phyloP scores from a whole-genome alignment of 805 yeast species.

The Tetrapisispora namnaoensis region DNA sequence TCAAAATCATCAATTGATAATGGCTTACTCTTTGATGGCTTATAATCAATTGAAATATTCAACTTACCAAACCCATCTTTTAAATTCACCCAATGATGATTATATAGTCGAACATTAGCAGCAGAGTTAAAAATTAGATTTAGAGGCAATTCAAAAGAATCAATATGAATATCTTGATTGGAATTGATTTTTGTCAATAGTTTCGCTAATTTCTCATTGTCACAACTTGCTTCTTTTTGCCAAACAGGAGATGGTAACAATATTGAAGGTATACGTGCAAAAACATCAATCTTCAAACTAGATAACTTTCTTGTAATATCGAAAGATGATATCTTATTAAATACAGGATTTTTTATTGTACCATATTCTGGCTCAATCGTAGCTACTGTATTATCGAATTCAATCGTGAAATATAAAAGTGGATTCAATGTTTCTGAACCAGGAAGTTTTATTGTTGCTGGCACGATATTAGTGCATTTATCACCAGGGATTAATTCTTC shows the following conservation, averaged over 20 bases:
- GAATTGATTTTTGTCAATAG: constrained; percentile 28
- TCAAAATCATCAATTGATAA: constrained; percentile 85
- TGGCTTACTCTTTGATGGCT: constrained; percentile 52
- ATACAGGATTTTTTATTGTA: constrained; percentile 60
- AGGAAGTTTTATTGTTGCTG: constrained; percentile 45
- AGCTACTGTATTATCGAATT: constrained; percentile 87
- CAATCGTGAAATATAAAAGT: constrained; percentile 77
- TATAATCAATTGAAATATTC: constrained; percentile 55
- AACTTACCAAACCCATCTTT: constrained; percentile 39
- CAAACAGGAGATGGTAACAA: constrained; percentile 36
- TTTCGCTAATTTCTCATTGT: constrained; percentile 15
- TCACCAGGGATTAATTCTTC: constrained; percentile 24
- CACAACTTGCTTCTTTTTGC: constrained; percentile 17
- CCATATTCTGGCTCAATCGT: constrained; percentile 79
- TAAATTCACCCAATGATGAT: constrained; percentile 46
- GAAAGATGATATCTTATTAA: constrained; percentile 82
- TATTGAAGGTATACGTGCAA: constrained; percentile 62
- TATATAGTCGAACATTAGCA: constrained; percentile 44
- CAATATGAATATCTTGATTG: constrained; percentile 60
- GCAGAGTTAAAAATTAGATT: constrained; percentile 39
- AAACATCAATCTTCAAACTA: constrained; percentile 62
- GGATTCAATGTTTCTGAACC: constrained; percentile 47
- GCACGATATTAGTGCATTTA: constrained; percentile 29
- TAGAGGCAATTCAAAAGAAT: constrained; percentile 54
- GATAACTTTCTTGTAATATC: constrained; percentile 62